phyloP scores from a whole-genome alignment of 2,329 filamentous ascomycete species.

The Raffaelea ambrosiae region DNA sequence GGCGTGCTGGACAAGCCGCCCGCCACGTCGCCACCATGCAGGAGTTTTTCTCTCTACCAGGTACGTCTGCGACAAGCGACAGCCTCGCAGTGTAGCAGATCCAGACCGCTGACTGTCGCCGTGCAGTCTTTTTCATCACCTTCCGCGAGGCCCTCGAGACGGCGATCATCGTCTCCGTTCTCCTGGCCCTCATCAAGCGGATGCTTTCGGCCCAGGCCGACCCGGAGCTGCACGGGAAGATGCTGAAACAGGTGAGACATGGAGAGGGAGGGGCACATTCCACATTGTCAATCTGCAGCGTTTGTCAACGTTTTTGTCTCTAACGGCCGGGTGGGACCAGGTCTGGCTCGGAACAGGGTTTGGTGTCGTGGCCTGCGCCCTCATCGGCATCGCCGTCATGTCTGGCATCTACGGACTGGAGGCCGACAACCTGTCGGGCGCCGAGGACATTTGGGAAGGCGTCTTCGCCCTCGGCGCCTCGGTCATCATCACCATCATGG shows the following conservation, averaged over 20 bases:
- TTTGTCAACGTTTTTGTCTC: no score
- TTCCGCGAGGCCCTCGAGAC: slow-evolving; percentile 81
- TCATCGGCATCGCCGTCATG: slow-evolving; percentile 60
- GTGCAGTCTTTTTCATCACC: slow-evolving; percentile 81
- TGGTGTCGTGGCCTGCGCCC: slow-evolving; percentile 56
- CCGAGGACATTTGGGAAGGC: slow-evolving; percentile 67
- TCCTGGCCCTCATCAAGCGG: slow-evolving; percentile 80
- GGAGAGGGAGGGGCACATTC: slow-evolving; percentile 54
- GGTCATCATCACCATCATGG: slow-evolving; percentile 65
- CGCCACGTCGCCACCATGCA: no score
- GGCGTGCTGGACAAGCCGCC: no score
- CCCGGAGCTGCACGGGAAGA: slow-evolving; percentile 53
- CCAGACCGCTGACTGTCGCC: neutral
- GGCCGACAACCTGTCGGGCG: slow-evolving; percentile 49
- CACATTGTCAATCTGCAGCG: neutral
- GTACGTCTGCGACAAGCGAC: neutral
- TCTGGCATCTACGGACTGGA: slow-evolving; percentile 64
- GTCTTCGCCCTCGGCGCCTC: slow-evolving; percentile 59
- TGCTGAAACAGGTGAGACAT: slow-evolving; percentile 74
- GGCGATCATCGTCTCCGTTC: slow-evolving; percentile 74
- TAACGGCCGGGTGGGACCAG: no score
- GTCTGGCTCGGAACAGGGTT: slow-evolving; percentile 54
- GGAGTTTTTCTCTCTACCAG: neutral
- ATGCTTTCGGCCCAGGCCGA: slow-evolving; percentile 58
- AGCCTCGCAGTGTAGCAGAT: no score